A percentile compares a stretch with the other conserved stretches of the same genome.
phyloP scores from a whole-genome alignment of 2,329 filamentous ascomycete species.

The Fusarium sp. region DNA sequence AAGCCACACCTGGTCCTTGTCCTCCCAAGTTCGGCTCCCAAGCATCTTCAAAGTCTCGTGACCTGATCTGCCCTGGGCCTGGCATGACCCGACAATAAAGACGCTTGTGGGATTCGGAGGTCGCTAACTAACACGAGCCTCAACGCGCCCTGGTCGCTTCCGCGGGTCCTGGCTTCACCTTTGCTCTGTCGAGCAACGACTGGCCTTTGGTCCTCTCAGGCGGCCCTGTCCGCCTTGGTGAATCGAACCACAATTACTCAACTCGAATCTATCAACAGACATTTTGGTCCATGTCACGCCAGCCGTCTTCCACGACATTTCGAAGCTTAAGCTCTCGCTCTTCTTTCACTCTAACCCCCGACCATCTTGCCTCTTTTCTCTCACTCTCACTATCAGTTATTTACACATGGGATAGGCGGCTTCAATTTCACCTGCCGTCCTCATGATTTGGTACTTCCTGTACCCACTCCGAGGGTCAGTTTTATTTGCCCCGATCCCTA shows the following conservation, averaged over 20 bases:
- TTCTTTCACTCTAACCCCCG: conserved; percentile 6
- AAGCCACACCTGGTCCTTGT: conserved; percentile 30
- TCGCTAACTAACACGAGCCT: conserved; percentile 35
- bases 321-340: conserved; percentile 19
- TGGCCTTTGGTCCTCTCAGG: conserved; percentile 24
- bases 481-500: conserved; percentile 18
- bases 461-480: conserved; percentile 81
- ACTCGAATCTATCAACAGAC: conserved; percentile 17
- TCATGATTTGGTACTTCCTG: conserved; percentile 80
- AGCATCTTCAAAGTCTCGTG: conserved; percentile 28
- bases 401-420: conserved; percentile 36
- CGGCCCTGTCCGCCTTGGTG: conserved; percentile 28
- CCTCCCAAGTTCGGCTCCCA: conserved; percentile 19
- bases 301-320: conserved; percentile 16
- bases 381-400: conserved; percentile 8
- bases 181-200: conserved; percentile 26
- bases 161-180: conserved; percentile 5
- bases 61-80: conserved; percentile 16
- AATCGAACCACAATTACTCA: conserved; percentile 34
- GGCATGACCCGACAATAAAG: conserved; percentile 3
- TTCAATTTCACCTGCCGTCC: conserved; percentile 34
- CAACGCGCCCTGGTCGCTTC: conserved; percentile 25
- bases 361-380: conserved; percentile 8
- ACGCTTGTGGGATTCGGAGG: conserved; percentile 17
- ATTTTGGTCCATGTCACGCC: conserved; percentile 39